Percentiles rank a stretch among this genome's conserved stretches.
phyloP scores from a whole-genome alignment of 2,329 filamentous ascomycete genomes.

The Scopulariopsis brevicaulis region DNA sequence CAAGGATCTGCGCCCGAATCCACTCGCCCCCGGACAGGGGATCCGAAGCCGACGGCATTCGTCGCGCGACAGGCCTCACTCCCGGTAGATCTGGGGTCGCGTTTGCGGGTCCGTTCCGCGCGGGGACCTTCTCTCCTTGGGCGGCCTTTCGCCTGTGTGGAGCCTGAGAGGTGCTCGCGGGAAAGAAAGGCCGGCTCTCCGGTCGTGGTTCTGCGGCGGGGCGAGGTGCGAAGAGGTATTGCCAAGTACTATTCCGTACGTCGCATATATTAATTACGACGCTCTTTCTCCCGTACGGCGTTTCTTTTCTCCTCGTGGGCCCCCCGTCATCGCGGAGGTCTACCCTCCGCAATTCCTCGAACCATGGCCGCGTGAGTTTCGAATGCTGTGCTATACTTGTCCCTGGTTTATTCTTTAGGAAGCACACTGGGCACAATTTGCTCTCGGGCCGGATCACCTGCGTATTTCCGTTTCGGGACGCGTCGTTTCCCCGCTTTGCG shows the following conservation, averaged over 20 bases:
- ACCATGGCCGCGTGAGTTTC: neutral
- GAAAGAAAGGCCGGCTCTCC: neutral
- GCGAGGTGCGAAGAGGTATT: neutral
- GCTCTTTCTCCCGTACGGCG: neutral
- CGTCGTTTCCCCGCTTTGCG: neutral
- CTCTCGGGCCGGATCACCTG: neutral
- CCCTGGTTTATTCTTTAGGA: neutral
- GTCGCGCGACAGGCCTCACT: neutral
- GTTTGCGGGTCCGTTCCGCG: neutral
- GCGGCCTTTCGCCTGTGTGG: neutral
- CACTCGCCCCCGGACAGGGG: no score
- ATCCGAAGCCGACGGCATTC: neutral
- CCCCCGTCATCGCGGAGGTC: neutral
- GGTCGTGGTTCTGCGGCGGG: neutral
- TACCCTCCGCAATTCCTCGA: neutral
- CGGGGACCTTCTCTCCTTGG: neutral
- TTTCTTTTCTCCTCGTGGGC: neutral
- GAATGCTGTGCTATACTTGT: neutral
- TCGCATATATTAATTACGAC: no score
- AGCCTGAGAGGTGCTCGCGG: neutral
- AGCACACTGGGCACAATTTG: neutral
- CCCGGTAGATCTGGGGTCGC: neutral
- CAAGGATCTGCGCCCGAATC: no score
- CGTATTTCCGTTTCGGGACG: neutral
- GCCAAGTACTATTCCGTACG: neutral